phyloP scores from a whole-genome alignment of 2,329 filamentous ascomycete species.

The Rhinocladiella mackenziei region DNA sequence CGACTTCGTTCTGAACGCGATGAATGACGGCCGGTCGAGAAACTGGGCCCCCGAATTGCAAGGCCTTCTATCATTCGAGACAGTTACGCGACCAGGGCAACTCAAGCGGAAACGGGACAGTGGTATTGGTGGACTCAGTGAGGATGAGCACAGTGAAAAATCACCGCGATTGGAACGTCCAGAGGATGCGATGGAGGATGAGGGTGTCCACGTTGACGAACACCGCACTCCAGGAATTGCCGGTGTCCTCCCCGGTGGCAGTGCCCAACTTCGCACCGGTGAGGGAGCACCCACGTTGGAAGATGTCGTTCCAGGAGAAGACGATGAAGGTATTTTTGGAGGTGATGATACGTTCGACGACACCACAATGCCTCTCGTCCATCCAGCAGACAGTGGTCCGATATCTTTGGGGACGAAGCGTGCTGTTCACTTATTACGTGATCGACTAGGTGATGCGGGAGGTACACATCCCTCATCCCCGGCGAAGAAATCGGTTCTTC shows the following conservation, averaged over 20 bases:
- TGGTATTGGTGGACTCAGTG: slow-evolving; percentile 69
- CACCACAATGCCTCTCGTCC: slow-evolving; percentile 68
- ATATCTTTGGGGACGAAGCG: slow-evolving; percentile 91
- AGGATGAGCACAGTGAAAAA: slow-evolving; percentile 60
- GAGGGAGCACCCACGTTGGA: slow-evolving; percentile 47
- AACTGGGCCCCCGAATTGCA: slow-evolving; percentile 90
- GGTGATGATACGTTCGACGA: slow-evolving; percentile 68
- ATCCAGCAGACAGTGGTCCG: slow-evolving; percentile 77
- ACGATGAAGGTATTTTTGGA: slow-evolving; percentile 43
- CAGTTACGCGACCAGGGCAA: slow-evolving; percentile 70
- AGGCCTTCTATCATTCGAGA: slow-evolving; percentile 83
- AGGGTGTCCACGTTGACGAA: slow-evolving; percentile 46
- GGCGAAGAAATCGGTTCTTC: slow-evolving; percentile 72
- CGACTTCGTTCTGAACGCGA: slow-evolving; percentile 80
- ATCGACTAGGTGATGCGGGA: slow-evolving; percentile 72
- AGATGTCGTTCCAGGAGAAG: slow-evolving; percentile 43
- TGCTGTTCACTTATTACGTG: slow-evolving; percentile 88
- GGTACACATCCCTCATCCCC: slow-evolving; percentile 67
- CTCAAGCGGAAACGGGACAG: slow-evolving; percentile 92
- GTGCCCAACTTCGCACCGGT: slow-evolving; percentile 35
- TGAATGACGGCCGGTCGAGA: slow-evolving; percentile 72
- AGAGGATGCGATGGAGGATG: slow-evolving; percentile 57
- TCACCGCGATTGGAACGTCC: slow-evolving; percentile 60
- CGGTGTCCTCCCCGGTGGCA: slow-evolving; percentile 50
- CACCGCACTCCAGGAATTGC: slow-evolving; percentile 62